Conservation (phyloP, 495 filamentous ascomycete genomes). For the Glutinoglossum americanum region DNA sequence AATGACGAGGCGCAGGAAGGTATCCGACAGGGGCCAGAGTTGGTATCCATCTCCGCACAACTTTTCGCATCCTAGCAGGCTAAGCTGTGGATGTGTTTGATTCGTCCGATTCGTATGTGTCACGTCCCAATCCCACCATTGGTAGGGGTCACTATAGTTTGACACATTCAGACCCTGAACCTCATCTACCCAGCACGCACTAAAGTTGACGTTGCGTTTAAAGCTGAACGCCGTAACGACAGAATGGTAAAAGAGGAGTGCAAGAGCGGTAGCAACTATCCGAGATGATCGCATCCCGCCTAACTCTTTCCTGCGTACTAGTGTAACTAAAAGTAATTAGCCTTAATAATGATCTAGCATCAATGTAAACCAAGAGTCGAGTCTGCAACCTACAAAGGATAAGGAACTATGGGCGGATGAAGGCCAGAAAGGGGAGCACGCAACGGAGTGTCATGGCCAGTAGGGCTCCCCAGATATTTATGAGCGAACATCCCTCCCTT, state of each 20-base stretch:
- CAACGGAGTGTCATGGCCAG: no score
- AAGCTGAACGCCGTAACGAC: not conserved
- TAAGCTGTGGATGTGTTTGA: not conserved
- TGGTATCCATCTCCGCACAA: slow-evolving; percentile 9
- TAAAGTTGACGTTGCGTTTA: not conserved
- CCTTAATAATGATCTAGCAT: no score
- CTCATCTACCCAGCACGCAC: not conserved
- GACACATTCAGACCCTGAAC: not conserved
- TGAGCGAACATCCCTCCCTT: no score
- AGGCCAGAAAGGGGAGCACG: no score
- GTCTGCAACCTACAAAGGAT: no score
- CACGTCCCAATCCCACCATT: not conserved
- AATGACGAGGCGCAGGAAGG: slow-evolving; percentile 7
- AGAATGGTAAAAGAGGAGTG: not conserved
- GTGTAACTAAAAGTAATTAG: no score
- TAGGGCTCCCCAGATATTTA: no score
- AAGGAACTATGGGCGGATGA: no score
- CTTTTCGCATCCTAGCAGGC: not conserved
- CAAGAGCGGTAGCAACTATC: not conserved
- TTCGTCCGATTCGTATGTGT: not conserved
- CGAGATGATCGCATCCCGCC: no score
- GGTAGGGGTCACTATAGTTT: not conserved
- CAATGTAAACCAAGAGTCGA: no score
- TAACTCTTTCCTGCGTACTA: no score
- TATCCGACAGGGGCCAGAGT: slow-evolving; percentile 8